Conservation (phyloP, 306 rosid species). For the Carpinus fangiana region DNA sequence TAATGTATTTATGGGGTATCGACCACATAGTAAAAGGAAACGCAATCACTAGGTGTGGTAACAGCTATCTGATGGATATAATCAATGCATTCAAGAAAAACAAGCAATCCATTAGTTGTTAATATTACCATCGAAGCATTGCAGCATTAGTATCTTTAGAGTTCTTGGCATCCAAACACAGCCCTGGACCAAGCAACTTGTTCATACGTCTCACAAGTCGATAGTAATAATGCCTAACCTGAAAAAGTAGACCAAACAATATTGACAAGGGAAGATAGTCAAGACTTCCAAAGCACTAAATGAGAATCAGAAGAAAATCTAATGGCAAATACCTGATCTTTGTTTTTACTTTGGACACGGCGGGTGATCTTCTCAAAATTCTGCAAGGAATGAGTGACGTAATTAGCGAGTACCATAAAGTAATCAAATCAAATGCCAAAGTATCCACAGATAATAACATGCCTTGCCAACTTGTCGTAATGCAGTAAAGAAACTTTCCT, state of each 20-base stretch:
- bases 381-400: constrained; percentile 46
- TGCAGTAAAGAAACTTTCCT: constrained; percentile 96
- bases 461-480: constrained; percentile 97
- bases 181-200: constrained; percentile 91
- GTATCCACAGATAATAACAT: constrained; percentile 12
- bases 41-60: constrained; percentile 2
- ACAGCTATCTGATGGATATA: background rate
- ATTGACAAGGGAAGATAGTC: constrained; percentile 1
- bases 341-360: constrained; percentile 96
- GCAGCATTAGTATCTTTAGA: constrained; percentile 97
- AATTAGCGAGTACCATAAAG: constrained; percentile 25
- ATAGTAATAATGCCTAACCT: constrained; percentile 98
- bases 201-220: constrained; percentile 99
- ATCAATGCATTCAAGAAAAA: constrained; percentile 1
- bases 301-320: background rate
- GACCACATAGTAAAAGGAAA: no score
- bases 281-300: background rate
- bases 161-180: constrained; percentile 87
- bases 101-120: constrained; percentile 1
- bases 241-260: constrained; percentile 22
- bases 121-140: constrained; percentile 90
- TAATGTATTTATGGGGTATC: background rate
- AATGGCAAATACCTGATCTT: constrained; percentile 66
- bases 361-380: constrained; percentile 95
- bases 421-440: constrained; percentile 21